phyloP scores from a whole-genome alignment of 2,329 filamentous ascomycete genomes.

The Penicillium thymicola region DNA sequence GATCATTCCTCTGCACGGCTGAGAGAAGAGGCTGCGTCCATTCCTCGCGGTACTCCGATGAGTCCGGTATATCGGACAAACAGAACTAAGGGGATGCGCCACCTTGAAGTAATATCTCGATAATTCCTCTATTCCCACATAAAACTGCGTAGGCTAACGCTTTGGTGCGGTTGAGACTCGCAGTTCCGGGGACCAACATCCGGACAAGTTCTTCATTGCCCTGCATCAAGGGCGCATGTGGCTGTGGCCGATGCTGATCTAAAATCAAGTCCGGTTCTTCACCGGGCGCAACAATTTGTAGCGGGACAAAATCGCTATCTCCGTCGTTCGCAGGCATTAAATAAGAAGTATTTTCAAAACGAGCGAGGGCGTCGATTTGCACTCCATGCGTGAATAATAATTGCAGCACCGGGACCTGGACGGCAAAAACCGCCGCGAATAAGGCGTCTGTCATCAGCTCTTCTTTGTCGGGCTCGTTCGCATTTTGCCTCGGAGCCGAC shows the following conservation, averaged over 20 bases:
- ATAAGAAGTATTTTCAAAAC: neutral
- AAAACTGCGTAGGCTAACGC: neutral
- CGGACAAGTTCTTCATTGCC: neutral
- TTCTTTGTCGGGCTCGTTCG: neutral
- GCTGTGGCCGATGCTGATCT: no score
- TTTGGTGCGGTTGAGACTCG: neutral
- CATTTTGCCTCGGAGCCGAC: neutral
- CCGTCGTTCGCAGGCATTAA: neutral
- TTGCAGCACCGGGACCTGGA: neutral
- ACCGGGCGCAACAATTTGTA: neutral
- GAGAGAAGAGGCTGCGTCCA: neutral
- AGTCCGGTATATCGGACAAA: neutral
- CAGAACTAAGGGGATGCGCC: neutral
- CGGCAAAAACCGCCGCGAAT: neutral
- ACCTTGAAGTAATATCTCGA: neutral
- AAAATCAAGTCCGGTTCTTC: neutral
- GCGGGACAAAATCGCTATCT: neutral
- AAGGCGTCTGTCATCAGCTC: neutral
- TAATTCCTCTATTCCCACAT: neutral
- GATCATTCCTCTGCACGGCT: neutral
- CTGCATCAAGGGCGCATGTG: neutral
- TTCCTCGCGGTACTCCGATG: no score
- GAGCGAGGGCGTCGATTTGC: neutral
- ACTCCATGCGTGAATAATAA: neutral
- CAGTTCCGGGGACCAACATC: neutral